Evolutionary conservation across 2,329 filamentous ascomycete genomes (phyloP).

Genomic region (Myriangium duriaei): DNA sequence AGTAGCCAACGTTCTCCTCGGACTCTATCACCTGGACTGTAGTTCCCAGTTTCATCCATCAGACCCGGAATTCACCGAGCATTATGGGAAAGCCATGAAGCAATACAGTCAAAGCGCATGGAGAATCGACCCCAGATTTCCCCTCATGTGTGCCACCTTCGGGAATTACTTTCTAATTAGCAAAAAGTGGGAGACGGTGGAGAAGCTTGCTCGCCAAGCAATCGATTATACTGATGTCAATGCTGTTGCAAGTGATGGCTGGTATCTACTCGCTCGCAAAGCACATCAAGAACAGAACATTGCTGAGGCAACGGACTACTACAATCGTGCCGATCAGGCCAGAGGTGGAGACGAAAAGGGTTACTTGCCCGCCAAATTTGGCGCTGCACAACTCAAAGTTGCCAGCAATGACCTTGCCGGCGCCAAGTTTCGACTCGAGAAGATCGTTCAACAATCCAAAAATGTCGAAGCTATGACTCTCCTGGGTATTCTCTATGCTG

Average conservation of each 20-base stretch:
- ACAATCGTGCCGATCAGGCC: conserved; percentile 80
- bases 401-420: conserved; percentile 74
- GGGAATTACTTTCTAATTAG: conserved; percentile 78
- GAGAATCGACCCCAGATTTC: conserved; percentile 83
- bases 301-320: conserved; percentile 69
- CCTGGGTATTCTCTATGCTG: conserved; percentile 81
- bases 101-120: conserved; percentile 89
- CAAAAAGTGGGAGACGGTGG: conserved; percentile 68
- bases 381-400: conserved; percentile 78
- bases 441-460: conserved; percentile 78
- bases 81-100: conserved; percentile 90
- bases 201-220: conserved; percentile 77
- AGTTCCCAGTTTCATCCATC: conserved; percentile 73
- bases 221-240: conserved; percentile 95
- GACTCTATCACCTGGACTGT: conserved; percentile 76
- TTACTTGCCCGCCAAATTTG: conserved; percentile 89
- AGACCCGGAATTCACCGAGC: conserved; percentile 67
- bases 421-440: conserved; percentile 86
- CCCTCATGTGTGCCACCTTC: conserved; percentile 81
- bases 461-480: conserved; percentile 82
- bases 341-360: conserved; percentile 83
- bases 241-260: conserved; percentile 90
- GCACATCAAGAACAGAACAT: conserved; percentile 72
- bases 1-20: conserved; percentile 78
- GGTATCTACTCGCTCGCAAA: conserved; percentile 87